Base-by-base conservation (phyloP, 495 filamentous ascomycete genomes). In the Annulohypoxylon nitens region DNA sequence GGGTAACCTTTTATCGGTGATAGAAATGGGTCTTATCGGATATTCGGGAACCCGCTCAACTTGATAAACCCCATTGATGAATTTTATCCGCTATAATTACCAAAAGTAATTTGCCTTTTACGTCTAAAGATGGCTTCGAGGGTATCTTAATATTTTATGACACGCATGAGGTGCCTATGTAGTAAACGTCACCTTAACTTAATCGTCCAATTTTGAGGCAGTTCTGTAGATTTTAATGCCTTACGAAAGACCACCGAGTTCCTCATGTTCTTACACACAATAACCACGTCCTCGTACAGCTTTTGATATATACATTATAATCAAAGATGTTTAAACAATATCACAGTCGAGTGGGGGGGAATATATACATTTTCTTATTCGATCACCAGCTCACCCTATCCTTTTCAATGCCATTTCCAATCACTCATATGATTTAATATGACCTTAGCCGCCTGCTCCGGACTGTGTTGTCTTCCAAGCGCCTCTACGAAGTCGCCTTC, bases 401-500 rank as follows among this genome's bases (percentile, higher is more conserved):
- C 59, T 6, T 25, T 54, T 51, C 55, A 63, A 14, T 2, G 16
- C 4, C 89, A 84, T 81, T 87, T 90, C 95, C 94, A 98, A 81
- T 99, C 96, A 67, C 90, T 90, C 81, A 99, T 90, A 83, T 99
- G 96, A 67, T 91, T 89, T 67, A 90, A 76, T 65, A 98, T 97
- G 53, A 97, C 84, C 81, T 89, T 92, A 50, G 95, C 93, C 12
- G 91, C 97, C 72, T 91, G 86, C 70, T 97, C 92, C 12, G 95
- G 92, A 26, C 91, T 95, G 84, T 97, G 94, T 82, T 98, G 94
- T 67, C 97, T 87, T 39, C 96, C 96, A 73, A 99, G 91, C 25
- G 94, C 97, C 84, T 99, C 96, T 25, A 99, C 95, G 79, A 99
- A 99, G 81, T 98, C 97, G 12, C 94, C 94, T 68, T 99, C 97